Evolutionary conservation across 2,329 filamentous ascomycete species (phyloP), one percentile per base, ranked within the genome.

Genomic region (Dothistroma septosporum): DNA sequence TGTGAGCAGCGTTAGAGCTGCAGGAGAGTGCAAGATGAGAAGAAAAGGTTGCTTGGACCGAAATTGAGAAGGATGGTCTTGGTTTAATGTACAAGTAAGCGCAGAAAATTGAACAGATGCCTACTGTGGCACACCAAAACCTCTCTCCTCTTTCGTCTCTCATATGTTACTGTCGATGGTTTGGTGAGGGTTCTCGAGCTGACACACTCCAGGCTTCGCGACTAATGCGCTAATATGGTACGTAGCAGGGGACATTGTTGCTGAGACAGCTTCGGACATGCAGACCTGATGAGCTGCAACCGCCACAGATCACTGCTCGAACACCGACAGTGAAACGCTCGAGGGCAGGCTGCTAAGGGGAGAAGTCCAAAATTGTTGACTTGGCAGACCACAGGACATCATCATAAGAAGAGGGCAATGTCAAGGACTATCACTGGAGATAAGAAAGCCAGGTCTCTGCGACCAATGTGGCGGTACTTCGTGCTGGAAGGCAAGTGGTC

Each of bases 21-120:
- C 48, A n/a, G 21, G 16, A 21, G 24, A 35, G 53, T 31, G 31
- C 10, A 49, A 44, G 41, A 55, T 14, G 48, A 21, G 31, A 31
- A 35, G 12, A 31, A 53, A 35, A 16, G 48, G 11, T 31, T 47
- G 31, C 53, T 37, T 53, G 33, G 37, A 46, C 33, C 33, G 57
- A 60, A 22, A 52, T 44, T 53, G 53, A 64, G 47, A 44, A 35
- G n/a, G 59, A 64, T 53, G 52, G 19, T 61, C 53, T 33, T 54
- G 49, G 48, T 53, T 35, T 35, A 55, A 31, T 59, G 57, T 12
- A 44, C 31, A 31, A 33, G 57, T 19, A 57, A 55, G 33, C 49
- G 32, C 48, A 60, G 37, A 44, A 37, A 37, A 53, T 28, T 41
- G 10, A 55, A 37, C 58, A 55, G 52, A 58, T 61, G 61, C 61